Base-by-base conservation (phyloP, 257 asterid genomes). In the Forsythia viridissima region DNA sequence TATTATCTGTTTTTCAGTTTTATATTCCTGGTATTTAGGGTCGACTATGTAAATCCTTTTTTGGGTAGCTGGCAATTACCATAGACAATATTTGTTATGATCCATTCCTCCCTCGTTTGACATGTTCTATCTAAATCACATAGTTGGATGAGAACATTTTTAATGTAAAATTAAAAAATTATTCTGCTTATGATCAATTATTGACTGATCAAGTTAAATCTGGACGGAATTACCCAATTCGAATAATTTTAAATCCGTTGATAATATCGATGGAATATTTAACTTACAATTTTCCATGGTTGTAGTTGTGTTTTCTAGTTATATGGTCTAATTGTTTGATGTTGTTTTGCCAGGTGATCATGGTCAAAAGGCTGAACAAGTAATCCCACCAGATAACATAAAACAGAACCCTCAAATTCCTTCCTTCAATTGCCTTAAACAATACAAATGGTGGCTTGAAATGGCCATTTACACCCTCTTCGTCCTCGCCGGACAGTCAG, bases 401-500 rank as follows among this genome's bases (percentile, higher is more conserved):
- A 38, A n/a, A n/a, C 3, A 4, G 30, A 57, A 55, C 15, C 52
- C 12, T 24, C 43, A 44, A 34, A 55, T 18, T 12, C 16, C 78
- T 15, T 51, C 36, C 61, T 6, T 69, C 74, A 10, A 12, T 12
- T 39, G 51, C 71, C 76, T 42, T 34, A 80, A 59, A 59, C 77
- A 68, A 4, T 81, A 79, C 76, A 51, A 21, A 40, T 76, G 86
- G 84, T 92, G 97, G 92, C 73, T 82, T 37, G 71, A 79, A 70
- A 80, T 86, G 77, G 20, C 75, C 16, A 30, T 86, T 67, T 88
- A 82, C 59, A 73, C 85, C 0, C 39, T 72, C 21, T 81, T 87
- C 48, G 82, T 90, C 70, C 85, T 90, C 4, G 12, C 86, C 3
- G 87, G 93, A 40, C 91, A 88, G 57, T 41, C 91, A 4, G 72